These are phyloP conservation scores for Citrus sp. DNA, from an alignment of 345 rosid genomes.

Conservation along the genomic window DNA sequence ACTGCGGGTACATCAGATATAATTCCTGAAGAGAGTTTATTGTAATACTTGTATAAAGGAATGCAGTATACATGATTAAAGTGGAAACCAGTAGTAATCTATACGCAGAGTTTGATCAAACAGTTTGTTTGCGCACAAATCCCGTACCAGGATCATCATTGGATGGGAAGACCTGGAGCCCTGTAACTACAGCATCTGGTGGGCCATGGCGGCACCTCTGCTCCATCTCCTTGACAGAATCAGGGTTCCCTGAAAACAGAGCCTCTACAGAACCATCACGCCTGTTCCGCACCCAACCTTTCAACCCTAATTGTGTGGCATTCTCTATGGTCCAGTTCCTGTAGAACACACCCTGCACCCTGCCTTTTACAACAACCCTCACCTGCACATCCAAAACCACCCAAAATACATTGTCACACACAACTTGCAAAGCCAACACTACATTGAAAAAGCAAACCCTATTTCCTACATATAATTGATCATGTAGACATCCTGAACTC, in stretches of 20 bases:
- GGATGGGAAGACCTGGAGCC: slow-evolving; percentile 68
- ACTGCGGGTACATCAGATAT: neutral
- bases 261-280: slow-evolving; percentile 93
- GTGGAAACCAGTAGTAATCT: slow-evolving; percentile 3
- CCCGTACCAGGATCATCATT: slow-evolving; percentile 64
- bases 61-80: slow-evolving; percentile 8
- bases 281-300: slow-evolving; percentile 89
- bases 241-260: slow-evolving; percentile 62
- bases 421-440: neutral
- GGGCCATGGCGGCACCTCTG: slow-evolving; percentile 89
- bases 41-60: neutral
- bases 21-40: neutral
- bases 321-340: slow-evolving; percentile 84
- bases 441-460: neutral
- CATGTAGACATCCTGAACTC: neutral
- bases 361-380: slow-evolving; percentile 70
- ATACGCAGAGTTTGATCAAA: slow-evolving; percentile 29
- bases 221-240: slow-evolving; percentile 73
- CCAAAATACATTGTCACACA: neutral
- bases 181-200: slow-evolving; percentile 66
- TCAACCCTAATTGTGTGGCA: slow-evolving; percentile 67
- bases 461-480: no score
- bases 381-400: slow-evolving; percentile 43
- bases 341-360: slow-evolving; percentile 91
- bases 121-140: slow-evolving; percentile 58